Conservation (phyloP, 75 land plant genomes). For the Picea sitchensis region DNA sequence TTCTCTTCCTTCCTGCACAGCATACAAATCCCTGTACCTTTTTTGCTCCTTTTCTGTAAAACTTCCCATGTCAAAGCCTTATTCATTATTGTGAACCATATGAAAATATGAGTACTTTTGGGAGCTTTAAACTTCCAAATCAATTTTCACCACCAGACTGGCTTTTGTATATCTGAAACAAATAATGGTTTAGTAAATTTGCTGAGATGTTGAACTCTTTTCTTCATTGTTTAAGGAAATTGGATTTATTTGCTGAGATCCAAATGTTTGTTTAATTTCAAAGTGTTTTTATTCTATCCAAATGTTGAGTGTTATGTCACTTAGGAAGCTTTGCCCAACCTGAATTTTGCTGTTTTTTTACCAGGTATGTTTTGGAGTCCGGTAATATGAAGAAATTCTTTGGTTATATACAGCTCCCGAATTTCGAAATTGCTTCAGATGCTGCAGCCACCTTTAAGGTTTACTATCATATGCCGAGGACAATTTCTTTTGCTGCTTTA, state of each 20-base stretch:
- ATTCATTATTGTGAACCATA: neutral
- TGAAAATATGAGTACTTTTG: neutral
- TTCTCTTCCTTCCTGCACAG: neutral
- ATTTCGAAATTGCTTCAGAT: slow-evolving; percentile 95
- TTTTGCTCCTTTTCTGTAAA: neutral
- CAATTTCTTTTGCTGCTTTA: neutral
- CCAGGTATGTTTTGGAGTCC: slow-evolving; percentile 87
- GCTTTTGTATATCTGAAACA: neutral
- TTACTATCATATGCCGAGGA: neutral
- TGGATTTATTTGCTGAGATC: no score
- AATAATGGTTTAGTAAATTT: neutral
- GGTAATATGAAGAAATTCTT: slow-evolving; percentile 82
- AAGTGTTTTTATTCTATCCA: neutral
- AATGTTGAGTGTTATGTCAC: no score
- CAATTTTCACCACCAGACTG: neutral
- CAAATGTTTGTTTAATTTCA: neutral
- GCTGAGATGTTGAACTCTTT: neutral
- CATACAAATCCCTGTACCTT: neutral
- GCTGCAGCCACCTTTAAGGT: slow-evolving; percentile 98
- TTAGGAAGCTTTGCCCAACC: no score
- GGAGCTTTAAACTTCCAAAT: neutral
- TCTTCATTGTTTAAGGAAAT: neutral
- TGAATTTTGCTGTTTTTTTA: slow-evolving; percentile 6
- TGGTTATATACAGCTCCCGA: slow-evolving; percentile 82
- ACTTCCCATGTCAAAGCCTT: neutral